phyloP scores from a whole-genome alignment of 305 asterid genomes.

The Fraxinus sp. region DNA sequence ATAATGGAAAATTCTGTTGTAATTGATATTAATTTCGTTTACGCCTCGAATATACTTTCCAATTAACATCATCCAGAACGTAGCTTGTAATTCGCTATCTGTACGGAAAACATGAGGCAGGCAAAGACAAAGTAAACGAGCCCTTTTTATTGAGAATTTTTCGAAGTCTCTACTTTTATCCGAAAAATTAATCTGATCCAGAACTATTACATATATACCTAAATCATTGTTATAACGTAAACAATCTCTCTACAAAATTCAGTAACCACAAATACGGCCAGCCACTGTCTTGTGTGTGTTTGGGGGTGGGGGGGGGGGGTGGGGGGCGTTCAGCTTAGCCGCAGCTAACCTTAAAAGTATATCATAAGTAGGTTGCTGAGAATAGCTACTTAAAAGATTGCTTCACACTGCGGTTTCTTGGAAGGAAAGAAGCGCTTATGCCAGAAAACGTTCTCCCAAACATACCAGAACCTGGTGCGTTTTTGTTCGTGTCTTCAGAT shows the following conservation, averaged over 20 bases:
- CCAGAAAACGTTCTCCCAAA: constrained; percentile 44
- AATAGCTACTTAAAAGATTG: constrained; percentile 50
- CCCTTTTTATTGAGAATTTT: neutral
- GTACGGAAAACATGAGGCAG: neutral
- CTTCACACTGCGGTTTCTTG: constrained; percentile 55
- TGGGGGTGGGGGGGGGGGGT: too few species aligned
- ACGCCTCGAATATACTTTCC: too few species aligned
- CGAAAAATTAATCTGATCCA: neutral
- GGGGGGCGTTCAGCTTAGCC: neutral
- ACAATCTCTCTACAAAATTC: constrained; percentile 39
- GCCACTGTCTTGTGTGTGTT: constrained; percentile 14
- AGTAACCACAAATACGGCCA: constrained; percentile 23
- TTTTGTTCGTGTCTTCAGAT: constrained; percentile 39
- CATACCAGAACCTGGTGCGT: constrained; percentile 36
- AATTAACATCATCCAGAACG: neutral
- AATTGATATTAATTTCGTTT: too few species aligned
- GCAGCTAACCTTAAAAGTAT: neutral
- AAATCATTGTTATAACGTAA: constrained; percentile 3
- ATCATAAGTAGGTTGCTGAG: neutral
- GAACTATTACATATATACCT: constrained; percentile 10
- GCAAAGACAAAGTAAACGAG: neutral
- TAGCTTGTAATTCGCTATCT: neutral
- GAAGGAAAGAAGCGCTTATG: constrained; percentile 37
- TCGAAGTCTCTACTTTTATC: neutral
- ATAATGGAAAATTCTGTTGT: too few species aligned